Evolutionary conservation across 768 basidiomycete species (phyloP).

Genomic region (Naematelia encephala): DNA sequence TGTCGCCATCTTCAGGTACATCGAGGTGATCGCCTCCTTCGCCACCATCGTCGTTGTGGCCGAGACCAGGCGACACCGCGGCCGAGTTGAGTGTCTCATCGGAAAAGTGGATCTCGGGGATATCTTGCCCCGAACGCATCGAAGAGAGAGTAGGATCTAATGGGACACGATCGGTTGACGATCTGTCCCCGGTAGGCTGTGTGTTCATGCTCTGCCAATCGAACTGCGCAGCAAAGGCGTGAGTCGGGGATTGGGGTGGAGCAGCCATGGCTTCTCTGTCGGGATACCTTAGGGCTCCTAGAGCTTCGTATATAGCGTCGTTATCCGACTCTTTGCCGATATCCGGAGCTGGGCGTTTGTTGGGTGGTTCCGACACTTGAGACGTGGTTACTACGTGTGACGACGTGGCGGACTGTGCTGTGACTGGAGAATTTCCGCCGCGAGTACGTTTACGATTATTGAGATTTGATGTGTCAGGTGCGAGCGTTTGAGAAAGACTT

Average conservation of each 20-base stretch:
- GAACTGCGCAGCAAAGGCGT: slow-evolving; percentile 5
- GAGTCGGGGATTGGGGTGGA: neutral
- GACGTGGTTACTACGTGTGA: neutral
- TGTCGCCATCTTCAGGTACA: slow-evolving; percentile 51
- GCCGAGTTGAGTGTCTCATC: slow-evolving; percentile 3
- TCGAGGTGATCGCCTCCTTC: slow-evolving; percentile 1
- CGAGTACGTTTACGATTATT: neutral
- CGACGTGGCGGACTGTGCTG: neutral
- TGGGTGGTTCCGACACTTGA: neutral
- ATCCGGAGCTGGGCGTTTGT: neutral
- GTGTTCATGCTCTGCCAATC: slow-evolving; percentile 1
- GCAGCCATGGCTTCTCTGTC: neutral
- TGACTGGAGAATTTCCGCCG: neutral
- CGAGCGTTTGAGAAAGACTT: neutral
- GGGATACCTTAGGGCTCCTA: neutral
- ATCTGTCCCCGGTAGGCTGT: neutral
- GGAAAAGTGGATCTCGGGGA: slow-evolving; percentile 1
- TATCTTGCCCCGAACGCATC: slow-evolving; percentile 17
- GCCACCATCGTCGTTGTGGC: neutral
- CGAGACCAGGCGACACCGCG: neutral
- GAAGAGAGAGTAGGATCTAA: slow-evolving; percentile 31
- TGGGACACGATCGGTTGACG: neutral
- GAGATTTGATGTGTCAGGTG: neutral
- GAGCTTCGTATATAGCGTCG: neutral
- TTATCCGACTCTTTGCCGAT: neutral